phyloP scores from a whole-genome alignment of 345 rosid species.

The Toxicodendron radicans region DNA sequence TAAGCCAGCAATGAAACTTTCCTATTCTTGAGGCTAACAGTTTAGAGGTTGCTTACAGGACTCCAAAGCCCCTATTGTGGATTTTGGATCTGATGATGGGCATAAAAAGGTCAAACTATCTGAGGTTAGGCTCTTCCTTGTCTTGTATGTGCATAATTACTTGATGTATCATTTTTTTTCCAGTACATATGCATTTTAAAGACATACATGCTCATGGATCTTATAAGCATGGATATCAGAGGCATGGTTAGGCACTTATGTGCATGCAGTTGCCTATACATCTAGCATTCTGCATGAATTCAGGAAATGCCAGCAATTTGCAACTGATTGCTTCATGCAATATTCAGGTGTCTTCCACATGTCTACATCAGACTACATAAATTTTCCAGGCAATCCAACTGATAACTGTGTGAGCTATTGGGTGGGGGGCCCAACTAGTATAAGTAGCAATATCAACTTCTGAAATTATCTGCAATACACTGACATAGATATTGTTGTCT shows the following conservation, averaged over 20 bases:
- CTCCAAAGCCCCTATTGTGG: constrained; percentile 47
- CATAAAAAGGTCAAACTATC: constrained; percentile 50
- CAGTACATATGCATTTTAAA: constrained; percentile 1
- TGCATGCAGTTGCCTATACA: neutral
- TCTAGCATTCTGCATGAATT: constrained; percentile 10
- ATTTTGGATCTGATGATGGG: constrained; percentile 75
- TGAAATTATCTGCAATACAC: neutral
- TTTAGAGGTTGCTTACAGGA: constrained; percentile 41
- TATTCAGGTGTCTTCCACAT: neutral
- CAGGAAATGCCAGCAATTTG: constrained; percentile 6
- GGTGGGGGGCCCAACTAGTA: constrained; percentile 3
- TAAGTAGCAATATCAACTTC: neutral
- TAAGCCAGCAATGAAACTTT: neutral
- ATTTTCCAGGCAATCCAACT: neutral
- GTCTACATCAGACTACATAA: neutral
- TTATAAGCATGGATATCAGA: neutral
- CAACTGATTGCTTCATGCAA: neutral
- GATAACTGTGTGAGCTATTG: neutral
- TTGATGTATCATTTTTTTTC: neutral
- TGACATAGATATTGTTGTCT: neutral
- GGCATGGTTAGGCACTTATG: neutral
- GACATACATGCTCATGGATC: neutral
- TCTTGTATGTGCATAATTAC: constrained; percentile 11
- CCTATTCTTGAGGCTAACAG: constrained; percentile 15
- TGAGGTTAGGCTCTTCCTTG: constrained; percentile 57